Percentiles rank a stretch among this genome's conserved stretches.
Conservation (phyloP, 306 rosid genomes). For the cucumber (Cucumis sativus) region Cucumber_9930_V3 NC_026659.2:25611001-25611500, state of each 20-base stretch:
- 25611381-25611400: slow-evolving; percentile 60
- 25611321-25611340: slow-evolving; percentile 30
- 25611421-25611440: slow-evolving; percentile 3
- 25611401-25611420: slow-evolving; percentile 72
- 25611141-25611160: slow-evolving; percentile 70
- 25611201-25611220: slow-evolving; percentile 10
- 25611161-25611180: slow-evolving; percentile 54
- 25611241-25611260: slow-evolving; percentile 1
- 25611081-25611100: slow-evolving; percentile 63
- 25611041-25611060: slow-evolving; percentile 45
- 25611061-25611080: slow-evolving; percentile 32
- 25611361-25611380: slow-evolving; percentile 39
- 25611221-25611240: slow-evolving; percentile 16
- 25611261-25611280: slow-evolving; percentile 15
- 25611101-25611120: slow-evolving; percentile 82
- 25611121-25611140: slow-evolving; percentile 50
- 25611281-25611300: slow-evolving; percentile 14
- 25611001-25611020: slow-evolving; percentile 8
- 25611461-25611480: slow-evolving; percentile 13
- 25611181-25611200: slow-evolving; percentile 67
- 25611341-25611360: slow-evolving; percentile 44
- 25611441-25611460: background rate
- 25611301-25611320: slow-evolving; percentile 31
- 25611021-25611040: slow-evolving; percentile 10
- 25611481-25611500: slow-evolving; percentile 14